These are phyloP conservation scores for Aspergillus vadensis DNA, from an alignment of 2,329 filamentous ascomycete species.

Conservation along the genomic window DNA sequence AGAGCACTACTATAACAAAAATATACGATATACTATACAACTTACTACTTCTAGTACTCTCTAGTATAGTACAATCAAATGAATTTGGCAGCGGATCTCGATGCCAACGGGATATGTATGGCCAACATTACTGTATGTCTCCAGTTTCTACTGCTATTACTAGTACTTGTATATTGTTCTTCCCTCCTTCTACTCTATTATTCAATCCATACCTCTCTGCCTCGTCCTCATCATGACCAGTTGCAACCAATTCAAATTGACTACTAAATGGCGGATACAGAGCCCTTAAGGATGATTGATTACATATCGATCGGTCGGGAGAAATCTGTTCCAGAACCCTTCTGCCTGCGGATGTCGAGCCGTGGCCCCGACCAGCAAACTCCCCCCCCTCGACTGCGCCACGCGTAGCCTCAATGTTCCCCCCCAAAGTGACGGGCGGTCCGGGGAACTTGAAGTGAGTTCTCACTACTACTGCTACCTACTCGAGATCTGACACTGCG, in stretches of 20 bases:
- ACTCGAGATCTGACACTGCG: not conserved
- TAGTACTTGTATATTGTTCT: no score
- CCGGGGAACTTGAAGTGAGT: conserved; percentile 2
- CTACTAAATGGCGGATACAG: not conserved
- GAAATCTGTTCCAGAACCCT: conserved; percentile 7
- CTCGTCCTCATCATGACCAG: not conserved
- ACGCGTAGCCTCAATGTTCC: conserved; percentile 4
- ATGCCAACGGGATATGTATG: no score
- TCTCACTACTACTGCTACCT: not conserved
- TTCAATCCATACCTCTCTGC: not conserved
- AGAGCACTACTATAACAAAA: no score
- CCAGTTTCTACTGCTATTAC: not conserved
- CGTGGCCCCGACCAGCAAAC: not conserved
- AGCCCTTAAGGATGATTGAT: not conserved
- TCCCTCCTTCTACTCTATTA: not conserved
- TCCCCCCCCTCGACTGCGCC: not conserved
- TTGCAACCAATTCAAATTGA: not conserved
- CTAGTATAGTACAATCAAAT: no score
- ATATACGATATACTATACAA: no score
- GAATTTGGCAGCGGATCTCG: no score
- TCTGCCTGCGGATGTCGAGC: conserved; percentile 8
- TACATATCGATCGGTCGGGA: not conserved
- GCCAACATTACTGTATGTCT: not conserved
- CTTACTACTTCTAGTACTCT: no score
- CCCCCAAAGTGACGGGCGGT: not conserved